These are phyloP conservation scores for Purpureocillium lavendulum DNA, from an alignment of 2,329 filamentous ascomycete species.

Conservation along the genomic window DNA sequence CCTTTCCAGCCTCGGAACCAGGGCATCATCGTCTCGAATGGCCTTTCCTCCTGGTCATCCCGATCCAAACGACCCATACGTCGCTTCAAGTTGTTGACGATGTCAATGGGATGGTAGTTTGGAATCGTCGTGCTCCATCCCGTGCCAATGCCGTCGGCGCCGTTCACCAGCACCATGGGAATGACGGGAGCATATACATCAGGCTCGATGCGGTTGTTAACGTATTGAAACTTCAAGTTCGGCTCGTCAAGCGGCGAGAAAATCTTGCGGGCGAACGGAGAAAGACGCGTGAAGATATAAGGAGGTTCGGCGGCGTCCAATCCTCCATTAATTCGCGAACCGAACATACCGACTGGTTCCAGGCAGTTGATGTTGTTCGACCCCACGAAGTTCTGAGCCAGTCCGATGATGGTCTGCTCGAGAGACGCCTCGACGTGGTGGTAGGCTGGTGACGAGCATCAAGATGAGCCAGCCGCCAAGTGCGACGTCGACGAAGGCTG, in stretches of 20 bases:
- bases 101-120: slow-evolving; percentile 87
- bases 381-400: slow-evolving; percentile 92
- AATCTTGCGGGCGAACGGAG: slow-evolving; percentile 82
- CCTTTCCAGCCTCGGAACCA: slow-evolving; percentile 98
- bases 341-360: slow-evolving; percentile 96
- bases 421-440: slow-evolving; percentile 90
- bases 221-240: slow-evolving; percentile 74
- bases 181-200: slow-evolving; percentile 78
- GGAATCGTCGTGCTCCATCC: slow-evolving; percentile 97
- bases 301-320: slow-evolving; percentile 90
- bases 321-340: slow-evolving; percentile 88
- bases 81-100: slow-evolving; percentile 79
- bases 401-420: slow-evolving; percentile 90
- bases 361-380: slow-evolving; percentile 96
- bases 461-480: too few relatives aligned
- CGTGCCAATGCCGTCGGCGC: slow-evolving; percentile 94
- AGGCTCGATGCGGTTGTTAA: slow-evolving; percentile 84
- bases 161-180: slow-evolving; percentile 90
- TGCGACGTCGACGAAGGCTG: too few relatives aligned
- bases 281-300: slow-evolving; percentile 95
- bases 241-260: slow-evolving; percentile 82
- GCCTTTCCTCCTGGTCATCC: slow-evolving; percentile 51
- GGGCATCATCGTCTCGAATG: slow-evolving; percentile 77
- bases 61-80: slow-evolving; percentile 64
- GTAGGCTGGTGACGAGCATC: too few relatives aligned